phyloP scores from a whole-genome alignment of 768 basidiomycete genomes.

The Kwoniella dendrophila region DNA sequence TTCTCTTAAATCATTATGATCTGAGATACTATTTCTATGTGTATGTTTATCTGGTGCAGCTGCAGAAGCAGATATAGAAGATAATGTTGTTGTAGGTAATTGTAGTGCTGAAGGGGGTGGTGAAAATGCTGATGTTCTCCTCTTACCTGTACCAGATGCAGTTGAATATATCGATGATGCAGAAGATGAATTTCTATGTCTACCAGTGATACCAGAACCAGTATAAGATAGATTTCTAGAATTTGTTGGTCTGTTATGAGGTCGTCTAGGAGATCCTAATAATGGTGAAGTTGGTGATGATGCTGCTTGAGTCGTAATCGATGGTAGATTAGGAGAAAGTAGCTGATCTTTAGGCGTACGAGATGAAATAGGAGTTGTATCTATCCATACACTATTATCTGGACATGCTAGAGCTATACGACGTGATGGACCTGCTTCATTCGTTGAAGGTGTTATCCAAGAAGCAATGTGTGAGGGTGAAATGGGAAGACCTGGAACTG shows the following conservation, averaged over 20 bases:
- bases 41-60: slow-evolving; percentile 12
- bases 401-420: slow-evolving; percentile 31
- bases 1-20: slow-evolving; percentile 25
- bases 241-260: background rate
- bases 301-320: slow-evolving; percentile 7
- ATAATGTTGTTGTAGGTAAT: slow-evolving; percentile 24
- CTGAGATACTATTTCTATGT: slow-evolving; percentile 25
- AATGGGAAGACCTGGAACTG: slow-evolving; percentile 20
- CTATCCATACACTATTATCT: slow-evolving; percentile 45
- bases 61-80: slow-evolving; percentile 29
- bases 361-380: background rate
- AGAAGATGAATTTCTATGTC: slow-evolving; percentile 33
- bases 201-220: too few species aligned
- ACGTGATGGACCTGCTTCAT: slow-evolving; percentile 24
- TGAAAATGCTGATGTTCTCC: slow-evolving; percentile 39
- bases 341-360: background rate
- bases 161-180: slow-evolving; percentile 35
- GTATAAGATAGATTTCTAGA: slow-evolving; percentile 13
- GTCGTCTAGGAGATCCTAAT: slow-evolving; percentile 11
- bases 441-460: slow-evolving; percentile 24
- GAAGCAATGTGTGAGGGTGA: slow-evolving; percentile 36
- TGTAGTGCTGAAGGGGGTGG: slow-evolving; percentile 34
- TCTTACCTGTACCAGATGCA: slow-evolving; percentile 8
- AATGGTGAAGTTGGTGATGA: slow-evolving; percentile 11
- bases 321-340: slow-evolving; percentile 13